These are phyloP conservation scores for Fistulinella staudtii DNA, from an alignment of 1,284 basidiomycete species.

Conservation along the genomic window DNA sequence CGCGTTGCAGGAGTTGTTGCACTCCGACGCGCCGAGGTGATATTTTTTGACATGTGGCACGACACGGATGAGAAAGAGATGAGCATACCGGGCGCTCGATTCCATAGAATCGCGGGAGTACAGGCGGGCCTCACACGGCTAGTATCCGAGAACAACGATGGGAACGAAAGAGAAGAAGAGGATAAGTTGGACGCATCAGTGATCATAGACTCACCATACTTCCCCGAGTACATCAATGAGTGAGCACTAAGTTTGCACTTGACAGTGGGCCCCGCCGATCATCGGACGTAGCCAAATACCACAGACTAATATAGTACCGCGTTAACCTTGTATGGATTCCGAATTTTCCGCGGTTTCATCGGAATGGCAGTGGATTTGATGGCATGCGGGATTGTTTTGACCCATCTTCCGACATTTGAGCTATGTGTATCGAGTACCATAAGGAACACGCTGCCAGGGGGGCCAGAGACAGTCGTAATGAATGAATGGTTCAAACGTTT, in stretches of 20 bases:
- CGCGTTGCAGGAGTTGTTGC: background rate
- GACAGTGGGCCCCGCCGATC: too few species aligned
- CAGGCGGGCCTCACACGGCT: slow-evolving; percentile 1
- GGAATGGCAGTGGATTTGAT: background rate
- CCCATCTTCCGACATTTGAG: background rate
- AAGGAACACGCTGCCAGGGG: too few species aligned
- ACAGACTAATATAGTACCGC: background rate
- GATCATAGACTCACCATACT: slow-evolving; percentile 5
- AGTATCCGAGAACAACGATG: background rate
- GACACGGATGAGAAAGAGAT: background rate
- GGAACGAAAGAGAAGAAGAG: background rate
- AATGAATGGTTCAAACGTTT: too few species aligned
- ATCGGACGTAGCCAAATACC: background rate
- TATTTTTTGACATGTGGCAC: slow-evolving; percentile 16
- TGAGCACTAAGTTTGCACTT: too few species aligned
- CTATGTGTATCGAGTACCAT: background rate
- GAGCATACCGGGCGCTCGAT: background rate
- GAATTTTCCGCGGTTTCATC: slow-evolving; percentile 11
- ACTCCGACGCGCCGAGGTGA: slow-evolving; percentile 8
- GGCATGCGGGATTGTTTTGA: background rate
- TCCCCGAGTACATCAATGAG: slow-evolving; percentile 6
- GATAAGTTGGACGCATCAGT: slow-evolving; percentile 4
- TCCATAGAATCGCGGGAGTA: background rate
- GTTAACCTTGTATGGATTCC: background rate
- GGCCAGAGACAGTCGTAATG: too few species aligned